Evolutionary conservation across 2,329 filamentous ascomycete species (phyloP), one percentile per base, ranked within the genome.

Genomic region (Sporothrix protearum): DNA sequence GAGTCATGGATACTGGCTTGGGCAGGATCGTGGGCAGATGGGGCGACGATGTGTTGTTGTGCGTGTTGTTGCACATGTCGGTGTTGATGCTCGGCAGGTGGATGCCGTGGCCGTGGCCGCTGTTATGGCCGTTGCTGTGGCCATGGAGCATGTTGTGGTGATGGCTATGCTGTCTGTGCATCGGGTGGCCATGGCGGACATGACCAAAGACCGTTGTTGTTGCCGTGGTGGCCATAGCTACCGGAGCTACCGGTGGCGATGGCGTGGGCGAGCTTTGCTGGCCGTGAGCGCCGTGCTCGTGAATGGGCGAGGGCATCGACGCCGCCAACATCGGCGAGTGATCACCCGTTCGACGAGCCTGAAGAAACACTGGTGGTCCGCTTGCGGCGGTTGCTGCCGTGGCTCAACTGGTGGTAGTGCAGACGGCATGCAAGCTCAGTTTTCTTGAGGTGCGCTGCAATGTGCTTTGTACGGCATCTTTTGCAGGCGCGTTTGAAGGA

Each of bases 401-500:
- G 92, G 75, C 91, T 93, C 74, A 96, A 86, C 78, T 96, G 92
- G 78, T 96, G 92, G 79, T 93, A 95, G 81, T 96, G 93, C 74
- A 96, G 87, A 74, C 93, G 92, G 82, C 92, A 96, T 64, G 92
- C 92, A 73, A 96, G 85, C 82, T 96, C 92, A 0, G 92, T 96
- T 85, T 96, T 96, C 82, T 94, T 93, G 76, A 96, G 83, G 77
- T 94, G 91, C 72, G 90, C 88, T 72, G 92, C 92, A 78, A 96
- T 96, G 79, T 95, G 92, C 85, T 95, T 95, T 96, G 82, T 96
- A 96, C 0, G 92, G 92, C 89, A 95, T 93, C 82, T 95, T 95
- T 78, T 94, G 91, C 77, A 92, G 87, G 72, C 92, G 91, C 73
- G 91, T 94, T 81, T 94, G 91, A 73, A 96, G 86, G 70, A 96